These are phyloP conservation scores for Mucuna pruriens DNA, from an alignment of 306 rosid species.

Conservation along the genomic window DNA sequence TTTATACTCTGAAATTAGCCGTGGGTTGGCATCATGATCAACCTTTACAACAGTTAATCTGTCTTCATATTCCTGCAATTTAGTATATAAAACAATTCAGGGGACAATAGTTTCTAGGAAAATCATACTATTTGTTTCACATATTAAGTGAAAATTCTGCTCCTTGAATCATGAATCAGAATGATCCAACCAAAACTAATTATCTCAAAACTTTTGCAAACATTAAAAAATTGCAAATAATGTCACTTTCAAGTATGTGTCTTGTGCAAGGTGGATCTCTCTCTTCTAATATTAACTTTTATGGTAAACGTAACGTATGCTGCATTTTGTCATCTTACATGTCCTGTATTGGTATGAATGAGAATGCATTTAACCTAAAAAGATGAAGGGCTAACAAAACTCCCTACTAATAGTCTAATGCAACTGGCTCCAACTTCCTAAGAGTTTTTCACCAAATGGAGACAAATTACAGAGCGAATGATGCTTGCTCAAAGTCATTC, in stretches of 20 bases:
- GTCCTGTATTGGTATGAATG: neutral
- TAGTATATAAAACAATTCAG: neutral
- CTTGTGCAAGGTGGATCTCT: constrained; percentile 6
- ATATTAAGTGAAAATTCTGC: neutral
- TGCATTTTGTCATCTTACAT: constrained; percentile 15
- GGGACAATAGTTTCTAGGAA: neutral
- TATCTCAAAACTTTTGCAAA: neutral
- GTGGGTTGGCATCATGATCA: constrained; percentile 86
- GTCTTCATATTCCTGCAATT: constrained; percentile 77
- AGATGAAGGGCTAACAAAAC: neutral
- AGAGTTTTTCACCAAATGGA: neutral
- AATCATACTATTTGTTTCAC: neutral
- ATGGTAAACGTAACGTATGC: neutral
- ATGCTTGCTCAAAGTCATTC: neutral
- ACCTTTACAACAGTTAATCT: constrained; percentile 75
- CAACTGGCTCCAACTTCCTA: neutral
- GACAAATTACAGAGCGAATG: constrained; percentile 3
- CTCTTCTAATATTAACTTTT: neutral
- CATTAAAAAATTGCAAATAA: constrained; percentile 21
- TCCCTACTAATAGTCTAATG: neutral
- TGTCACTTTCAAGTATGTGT: neutral
- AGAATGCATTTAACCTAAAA: constrained; percentile 7
- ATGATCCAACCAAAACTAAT: neutral
- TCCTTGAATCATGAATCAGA: constrained; percentile 14
- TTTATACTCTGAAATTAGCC: constrained; percentile 69